A percentile compares a stretch with the other conserved stretches of the same genome.
phyloP scores from a whole-genome alignment of 805 yeast genomes.

The Lipomyces japonicus region DNA sequence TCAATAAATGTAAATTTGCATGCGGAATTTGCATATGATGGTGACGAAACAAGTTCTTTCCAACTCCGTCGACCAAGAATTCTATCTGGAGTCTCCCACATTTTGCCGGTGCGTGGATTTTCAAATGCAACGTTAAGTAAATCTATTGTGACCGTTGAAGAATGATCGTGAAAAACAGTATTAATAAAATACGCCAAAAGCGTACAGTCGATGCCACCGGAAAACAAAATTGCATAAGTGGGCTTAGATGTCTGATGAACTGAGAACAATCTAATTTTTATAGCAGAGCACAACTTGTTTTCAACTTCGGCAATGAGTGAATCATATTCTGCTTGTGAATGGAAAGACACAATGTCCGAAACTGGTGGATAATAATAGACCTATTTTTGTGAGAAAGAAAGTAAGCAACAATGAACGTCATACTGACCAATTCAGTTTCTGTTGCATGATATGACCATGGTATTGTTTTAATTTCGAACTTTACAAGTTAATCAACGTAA shows the following conservation, averaged over 20 bases:
- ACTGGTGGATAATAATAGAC: constrained; percentile 9
- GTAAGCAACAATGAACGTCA: background rate
- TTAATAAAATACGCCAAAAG: constrained; percentile 53
- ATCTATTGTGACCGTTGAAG: constrained; percentile 47
- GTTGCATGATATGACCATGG: constrained; percentile 3
- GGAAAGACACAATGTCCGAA: background rate
- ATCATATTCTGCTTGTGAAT: background rate
- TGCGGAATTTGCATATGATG: background rate
- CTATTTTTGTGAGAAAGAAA: background rate
- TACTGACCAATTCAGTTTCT: background rate
- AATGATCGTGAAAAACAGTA: constrained; percentile 27
- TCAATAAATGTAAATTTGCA: constrained; percentile 40
- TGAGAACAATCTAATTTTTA: too few species aligned
- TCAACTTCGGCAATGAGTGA: constrained; percentile 24
- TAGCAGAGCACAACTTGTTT: constrained; percentile 8
- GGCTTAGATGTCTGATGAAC: constrained; percentile 1
- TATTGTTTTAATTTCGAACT: background rate
- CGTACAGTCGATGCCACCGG: constrained; percentile 96
- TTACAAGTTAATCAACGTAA: background rate
- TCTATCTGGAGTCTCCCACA: constrained; percentile 78
- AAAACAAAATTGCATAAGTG: constrained; percentile 64
- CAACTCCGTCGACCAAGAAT: constrained; percentile 64
- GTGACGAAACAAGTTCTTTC: constrained; percentile 40
- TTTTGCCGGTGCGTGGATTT: constrained; percentile 62
- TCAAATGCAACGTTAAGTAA: constrained; percentile 90